Evolutionary conservation across 805 yeast species (phyloP).

Genomic region (Cyberlindnera maritima): DNA sequence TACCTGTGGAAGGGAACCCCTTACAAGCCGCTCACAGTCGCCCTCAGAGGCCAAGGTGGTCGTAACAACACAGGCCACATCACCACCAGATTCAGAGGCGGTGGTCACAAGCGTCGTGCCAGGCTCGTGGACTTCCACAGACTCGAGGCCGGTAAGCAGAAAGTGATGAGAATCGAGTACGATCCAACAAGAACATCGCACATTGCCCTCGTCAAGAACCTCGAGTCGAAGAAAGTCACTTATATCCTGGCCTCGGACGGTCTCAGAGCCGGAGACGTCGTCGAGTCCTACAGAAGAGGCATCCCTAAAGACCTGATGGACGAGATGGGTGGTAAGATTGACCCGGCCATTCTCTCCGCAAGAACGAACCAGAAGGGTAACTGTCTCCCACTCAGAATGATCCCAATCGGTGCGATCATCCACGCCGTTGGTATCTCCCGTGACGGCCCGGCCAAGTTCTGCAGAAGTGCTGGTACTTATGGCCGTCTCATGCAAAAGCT

Average conservation of each 20-base stretch:
- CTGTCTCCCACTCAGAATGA: constrained; percentile 87
- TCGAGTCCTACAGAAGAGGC: constrained; percentile 88
- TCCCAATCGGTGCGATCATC: constrained; percentile 90
- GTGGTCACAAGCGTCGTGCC: constrained; percentile 89
- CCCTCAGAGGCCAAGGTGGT: constrained; percentile 75
- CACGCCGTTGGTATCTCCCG: constrained; percentile 81
- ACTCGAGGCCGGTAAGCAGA: constrained; percentile 63
- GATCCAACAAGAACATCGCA: constrained; percentile 95
- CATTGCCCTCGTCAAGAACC: constrained; percentile 77
- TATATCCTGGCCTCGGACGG: constrained; percentile 93
- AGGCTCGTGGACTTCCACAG: constrained; percentile 80
- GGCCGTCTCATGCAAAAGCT: constrained; percentile 83
- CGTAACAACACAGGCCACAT: constrained; percentile 87
- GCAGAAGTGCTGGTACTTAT: constrained; percentile 92
- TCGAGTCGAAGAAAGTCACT: constrained; percentile 56
- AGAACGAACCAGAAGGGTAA: constrained; percentile 91
- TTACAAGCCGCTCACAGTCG: constrained; percentile 66
- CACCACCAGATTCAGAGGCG: constrained; percentile 94
- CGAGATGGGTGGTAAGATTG: constrained; percentile 89
- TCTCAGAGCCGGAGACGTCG: constrained; percentile 85
- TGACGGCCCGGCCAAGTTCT: constrained; percentile 80
- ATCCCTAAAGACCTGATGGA: constrained; percentile 69
- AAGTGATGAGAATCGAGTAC: constrained; percentile 85
- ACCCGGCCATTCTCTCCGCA: constrained; percentile 86
- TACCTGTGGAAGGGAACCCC: constrained; percentile 88